Evolutionary conservation across 176 grass and related monocot species (phyloP).

Genomic region (Phoenix dactylifera): DNA sequence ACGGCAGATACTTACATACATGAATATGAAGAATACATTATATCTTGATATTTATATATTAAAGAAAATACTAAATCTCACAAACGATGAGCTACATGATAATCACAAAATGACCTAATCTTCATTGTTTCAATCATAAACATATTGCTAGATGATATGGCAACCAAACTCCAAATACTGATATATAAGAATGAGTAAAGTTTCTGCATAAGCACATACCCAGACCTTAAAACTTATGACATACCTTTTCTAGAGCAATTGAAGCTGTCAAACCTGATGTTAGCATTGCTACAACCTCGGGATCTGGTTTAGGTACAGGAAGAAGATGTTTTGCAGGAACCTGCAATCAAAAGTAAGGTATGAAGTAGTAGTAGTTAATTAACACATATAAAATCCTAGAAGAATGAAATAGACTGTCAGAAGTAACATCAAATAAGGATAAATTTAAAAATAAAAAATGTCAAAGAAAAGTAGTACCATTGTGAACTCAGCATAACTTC

Average conservation of each 20-base stretch:
- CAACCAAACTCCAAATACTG: conserved; percentile 4
- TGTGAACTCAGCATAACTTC: conserved; percentile 80
- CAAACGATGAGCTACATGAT: too few relatives aligned
- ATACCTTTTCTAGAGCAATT: conserved; percentile 95
- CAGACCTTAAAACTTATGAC: not conserved
- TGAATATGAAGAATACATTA: too few relatives aligned
- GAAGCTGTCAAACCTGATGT: conserved; percentile 97
- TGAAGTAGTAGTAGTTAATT: not conserved
- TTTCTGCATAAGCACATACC: not conserved
- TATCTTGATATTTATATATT: not conserved
- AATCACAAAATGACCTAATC: too few relatives aligned
- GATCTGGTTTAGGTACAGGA: conserved; percentile 86
- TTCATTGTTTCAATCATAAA: too few relatives aligned
- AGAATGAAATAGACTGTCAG: too few relatives aligned
- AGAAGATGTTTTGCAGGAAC: conserved; percentile 90
- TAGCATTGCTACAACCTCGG: conserved; percentile 95
- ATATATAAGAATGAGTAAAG: conserved; percentile 1
- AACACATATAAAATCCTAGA: too few relatives aligned
- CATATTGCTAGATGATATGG: not conserved
- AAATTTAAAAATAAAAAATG: conserved; percentile 9
- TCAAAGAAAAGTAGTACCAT: conserved; percentile 33
- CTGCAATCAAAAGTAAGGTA: conserved; percentile 35
- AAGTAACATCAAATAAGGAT: not conserved
- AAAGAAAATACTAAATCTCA: conserved; percentile 9
- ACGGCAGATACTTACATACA: too few relatives aligned